Evolutionary conservation across 192 early-diverging fungal species (phyloP).

Genomic region (Coemansia sp.): DNA sequence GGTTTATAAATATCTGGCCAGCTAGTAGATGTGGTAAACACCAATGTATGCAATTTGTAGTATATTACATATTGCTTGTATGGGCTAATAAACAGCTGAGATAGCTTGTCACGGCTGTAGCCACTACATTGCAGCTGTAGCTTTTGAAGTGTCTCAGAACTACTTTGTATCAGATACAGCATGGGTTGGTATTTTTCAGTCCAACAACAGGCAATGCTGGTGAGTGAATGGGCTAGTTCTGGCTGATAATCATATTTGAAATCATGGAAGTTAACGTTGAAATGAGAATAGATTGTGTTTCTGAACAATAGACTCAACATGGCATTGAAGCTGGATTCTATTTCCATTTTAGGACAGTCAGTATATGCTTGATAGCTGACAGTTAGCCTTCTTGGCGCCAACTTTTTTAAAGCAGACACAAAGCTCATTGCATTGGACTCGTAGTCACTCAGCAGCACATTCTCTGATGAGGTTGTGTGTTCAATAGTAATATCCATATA

Average conservation of each 20-base stretch:
- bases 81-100: conserved; percentile 4
- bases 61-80: conserved; percentile 9
- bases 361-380: too few species aligned
- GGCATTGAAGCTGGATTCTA: conserved; percentile 11
- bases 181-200: conserved; percentile 3
- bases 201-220: conserved; percentile 15
- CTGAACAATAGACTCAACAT: conserved; percentile 2
- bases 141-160: conserved; percentile 4
- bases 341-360: neutral
- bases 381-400: conserved; percentile 2
- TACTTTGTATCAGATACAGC: conserved; percentile 15
- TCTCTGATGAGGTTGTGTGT: too few species aligned
- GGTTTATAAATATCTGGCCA: neutral
- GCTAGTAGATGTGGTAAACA: neutral
- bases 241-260: conserved; percentile 12
- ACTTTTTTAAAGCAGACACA: conserved; percentile 3
- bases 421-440: conserved; percentile 12
- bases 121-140: conserved; percentile 8
- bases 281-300: conserved; percentile 6
- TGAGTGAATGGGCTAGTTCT: conserved; percentile 10
- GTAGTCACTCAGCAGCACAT: conserved; percentile 16
- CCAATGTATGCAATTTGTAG: conserved; percentile 4
- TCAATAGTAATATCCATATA: too few species aligned
- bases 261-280: conserved; percentile 11
- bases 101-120: neutral